Percentiles rank a stretch among this genome's conserved stretches.
These are phyloP conservation scores for Picochlorum sp. DNA, from an alignment of 139 green algal species.

Conservation along the genomic window DNA sequence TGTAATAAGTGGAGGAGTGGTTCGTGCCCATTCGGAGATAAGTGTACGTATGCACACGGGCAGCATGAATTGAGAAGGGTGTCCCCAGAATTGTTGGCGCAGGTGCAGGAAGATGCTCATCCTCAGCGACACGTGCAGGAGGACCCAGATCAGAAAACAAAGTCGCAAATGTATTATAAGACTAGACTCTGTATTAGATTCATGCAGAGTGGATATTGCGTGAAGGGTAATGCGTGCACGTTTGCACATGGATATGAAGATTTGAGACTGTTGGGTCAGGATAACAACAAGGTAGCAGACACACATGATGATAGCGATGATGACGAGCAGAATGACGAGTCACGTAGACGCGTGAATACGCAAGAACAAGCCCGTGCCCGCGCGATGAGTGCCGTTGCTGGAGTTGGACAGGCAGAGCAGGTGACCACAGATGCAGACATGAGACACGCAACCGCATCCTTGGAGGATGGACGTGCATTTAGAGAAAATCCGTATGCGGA, in stretches of 20 bases:
- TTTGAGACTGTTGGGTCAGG: conserved; percentile 10
- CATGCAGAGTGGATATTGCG: conserved; percentile 38
- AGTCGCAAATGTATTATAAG: conserved; percentile 33
- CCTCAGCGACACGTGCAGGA: neutral
- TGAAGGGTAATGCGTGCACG: conserved; percentile 24
- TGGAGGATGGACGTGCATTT: conserved; percentile 10
- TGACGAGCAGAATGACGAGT: neutral
- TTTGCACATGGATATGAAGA: conserved; percentile 43
- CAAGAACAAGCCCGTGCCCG: conserved; percentile 3
- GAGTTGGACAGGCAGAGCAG: conserved; percentile 13
- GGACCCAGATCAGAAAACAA: neutral
- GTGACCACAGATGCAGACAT: conserved; percentile 3
- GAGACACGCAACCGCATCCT: neutral
- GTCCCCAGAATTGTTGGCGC: conserved; percentile 22
- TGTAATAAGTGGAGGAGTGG: conserved; percentile 38
- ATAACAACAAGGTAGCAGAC: conserved; percentile 1
- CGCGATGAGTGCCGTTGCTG: conserved; percentile 13
- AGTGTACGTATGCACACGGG: conserved; percentile 40
- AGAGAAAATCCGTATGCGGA: conserved; percentile 16
- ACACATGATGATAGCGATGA: neutral
- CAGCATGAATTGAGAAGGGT: conserved; percentile 20
- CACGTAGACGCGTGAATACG: neutral
- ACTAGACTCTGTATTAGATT: conserved; percentile 42
- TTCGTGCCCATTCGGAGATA: conserved; percentile 37
- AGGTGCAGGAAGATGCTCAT: conserved; percentile 5